Evolutionary conservation across 2,329 filamentous ascomycete genomes (phyloP).

Genomic region (Canariomyces notabilis): DNA sequence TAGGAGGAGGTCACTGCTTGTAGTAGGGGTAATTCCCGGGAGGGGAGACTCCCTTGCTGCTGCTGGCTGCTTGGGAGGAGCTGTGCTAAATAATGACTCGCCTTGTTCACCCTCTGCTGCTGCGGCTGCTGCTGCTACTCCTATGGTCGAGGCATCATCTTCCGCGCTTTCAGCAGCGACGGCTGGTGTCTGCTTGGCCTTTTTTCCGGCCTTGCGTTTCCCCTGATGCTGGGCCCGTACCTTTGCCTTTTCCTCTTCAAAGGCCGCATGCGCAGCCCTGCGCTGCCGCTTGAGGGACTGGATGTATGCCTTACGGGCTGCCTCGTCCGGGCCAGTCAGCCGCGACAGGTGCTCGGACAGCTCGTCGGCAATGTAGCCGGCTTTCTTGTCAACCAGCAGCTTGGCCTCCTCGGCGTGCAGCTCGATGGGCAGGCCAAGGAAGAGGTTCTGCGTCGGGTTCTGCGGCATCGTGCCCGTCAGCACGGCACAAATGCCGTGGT

Average conservation of each 20-base stretch:
- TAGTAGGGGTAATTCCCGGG: constrained; percentile 37
- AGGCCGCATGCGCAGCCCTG: constrained; percentile 36
- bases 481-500: constrained; percentile 79
- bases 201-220: constrained; percentile 22
- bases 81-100: constrained; percentile 16
- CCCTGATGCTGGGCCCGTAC: constrained; percentile 28
- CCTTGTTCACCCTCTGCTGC: constrained; percentile 3
- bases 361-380: constrained; percentile 79
- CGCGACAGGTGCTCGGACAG: constrained; percentile 61
- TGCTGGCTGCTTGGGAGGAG: background rate
- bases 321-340: constrained; percentile 53
- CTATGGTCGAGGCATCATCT: constrained; percentile 16
- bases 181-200: constrained; percentile 3
- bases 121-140: constrained; percentile 1
- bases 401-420: constrained; percentile 86
- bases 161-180: constrained; percentile 13
- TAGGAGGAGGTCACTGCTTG: constrained; percentile 33
- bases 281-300: constrained; percentile 47
- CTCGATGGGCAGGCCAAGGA: constrained; percentile 82
- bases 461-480: constrained; percentile 85
- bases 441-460: constrained; percentile 90
- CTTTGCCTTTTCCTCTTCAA: constrained; percentile 36
- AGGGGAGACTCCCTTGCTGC: constrained; percentile 15
- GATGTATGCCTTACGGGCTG: constrained; percentile 59
- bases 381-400: constrained; percentile 69